Percentiles rank a stretch among this genome's conserved stretches.
Conservation (phyloP, 2,329 filamentous ascomycete species). For the Teratosphaeria gauchensis region DNA sequence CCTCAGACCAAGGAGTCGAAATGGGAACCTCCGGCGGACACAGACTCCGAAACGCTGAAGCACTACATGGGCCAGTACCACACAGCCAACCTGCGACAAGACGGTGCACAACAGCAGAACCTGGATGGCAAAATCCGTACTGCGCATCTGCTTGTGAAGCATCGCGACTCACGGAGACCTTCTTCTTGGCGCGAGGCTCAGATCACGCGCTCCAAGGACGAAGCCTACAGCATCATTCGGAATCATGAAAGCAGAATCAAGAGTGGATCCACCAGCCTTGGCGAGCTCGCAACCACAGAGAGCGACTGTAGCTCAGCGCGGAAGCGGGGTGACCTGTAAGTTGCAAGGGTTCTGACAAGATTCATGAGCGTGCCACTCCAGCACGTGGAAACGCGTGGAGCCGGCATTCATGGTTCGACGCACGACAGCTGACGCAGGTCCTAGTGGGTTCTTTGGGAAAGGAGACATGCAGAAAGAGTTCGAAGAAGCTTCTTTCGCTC, state of each 20-base stretch:
- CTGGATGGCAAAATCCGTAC: slow-evolving; percentile 78
- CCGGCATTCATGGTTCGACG: neutral
- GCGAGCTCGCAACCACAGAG: slow-evolving; percentile 77
- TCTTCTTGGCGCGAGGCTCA: slow-evolving; percentile 87
- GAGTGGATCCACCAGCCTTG: slow-evolving; percentile 57
- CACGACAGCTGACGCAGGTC: slow-evolving; percentile 10
- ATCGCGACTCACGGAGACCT: slow-evolving; percentile 75
- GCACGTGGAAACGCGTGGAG: neutral
- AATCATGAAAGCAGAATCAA: slow-evolving; percentile 68
- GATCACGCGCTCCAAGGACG: slow-evolving; percentile 80
- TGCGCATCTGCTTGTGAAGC: slow-evolving; percentile 89
- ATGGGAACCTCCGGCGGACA: slow-evolving; percentile 86
- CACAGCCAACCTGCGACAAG: slow-evolving; percentile 36
- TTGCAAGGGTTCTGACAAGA: slow-evolving; percentile 13
- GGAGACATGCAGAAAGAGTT: slow-evolving; percentile 99
- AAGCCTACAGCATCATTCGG: slow-evolving; percentile 69
- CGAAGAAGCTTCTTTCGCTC: slow-evolving; percentile 86
- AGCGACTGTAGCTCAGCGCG: slow-evolving; percentile 93
- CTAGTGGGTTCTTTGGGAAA: slow-evolving; percentile 79
- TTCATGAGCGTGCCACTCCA: neutral
- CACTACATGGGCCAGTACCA: slow-evolving; percentile 86
- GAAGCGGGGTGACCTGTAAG: slow-evolving; percentile 80
- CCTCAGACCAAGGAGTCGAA: slow-evolving; percentile 72
- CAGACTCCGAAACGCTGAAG: slow-evolving; percentile 88
- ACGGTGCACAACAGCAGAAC: slow-evolving; percentile 18